Evolutionary conservation across 495 filamentous ascomycete genomes (phyloP).

Genomic region (Talaromyces ruber): DNA sequence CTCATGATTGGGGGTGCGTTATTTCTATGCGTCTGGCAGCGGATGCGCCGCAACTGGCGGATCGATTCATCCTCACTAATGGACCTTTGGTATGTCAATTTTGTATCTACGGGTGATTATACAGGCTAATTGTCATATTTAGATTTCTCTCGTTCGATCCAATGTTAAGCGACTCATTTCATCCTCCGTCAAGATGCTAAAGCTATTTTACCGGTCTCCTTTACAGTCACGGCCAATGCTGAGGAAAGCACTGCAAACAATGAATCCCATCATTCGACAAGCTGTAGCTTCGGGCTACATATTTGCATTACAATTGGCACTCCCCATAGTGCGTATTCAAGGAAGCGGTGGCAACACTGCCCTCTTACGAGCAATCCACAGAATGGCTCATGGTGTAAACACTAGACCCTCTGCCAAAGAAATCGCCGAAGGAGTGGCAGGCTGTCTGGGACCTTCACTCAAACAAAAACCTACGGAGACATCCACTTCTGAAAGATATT

Average conservation of each 20-base stretch:
- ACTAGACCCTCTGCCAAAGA: conserved; percentile 18
- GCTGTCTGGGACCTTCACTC: conserved; percentile 29
- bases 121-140: conserved; percentile 6
- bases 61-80: conserved; percentile 44
- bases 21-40: conserved; percentile 43
- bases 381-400: conserved; percentile 16
- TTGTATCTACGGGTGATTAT: background rate
- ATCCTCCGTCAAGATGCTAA: conserved; percentile 37
- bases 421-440: conserved; percentile 34
- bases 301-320: conserved; percentile 40
- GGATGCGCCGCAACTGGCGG: conserved; percentile 43
- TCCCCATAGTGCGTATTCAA: conserved; percentile 25
- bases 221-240: conserved; percentile 29
- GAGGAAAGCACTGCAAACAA: conserved; percentile 25
- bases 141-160: conserved; percentile 22
- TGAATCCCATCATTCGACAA: conserved; percentile 34
- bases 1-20: conserved; percentile 50
- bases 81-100: conserved; percentile 35
- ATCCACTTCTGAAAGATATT: conserved; percentile 22
- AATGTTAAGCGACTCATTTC: conserved; percentile 25
- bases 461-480: conserved; percentile 26
- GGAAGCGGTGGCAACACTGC: conserved; percentile 32
- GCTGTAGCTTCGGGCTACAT: conserved; percentile 38
- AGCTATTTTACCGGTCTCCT: conserved; percentile 31
- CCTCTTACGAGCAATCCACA: conserved; percentile 30